Conservation (phyloP, 208 protist genomes). For the Trypanosoma theileri region DNA sequence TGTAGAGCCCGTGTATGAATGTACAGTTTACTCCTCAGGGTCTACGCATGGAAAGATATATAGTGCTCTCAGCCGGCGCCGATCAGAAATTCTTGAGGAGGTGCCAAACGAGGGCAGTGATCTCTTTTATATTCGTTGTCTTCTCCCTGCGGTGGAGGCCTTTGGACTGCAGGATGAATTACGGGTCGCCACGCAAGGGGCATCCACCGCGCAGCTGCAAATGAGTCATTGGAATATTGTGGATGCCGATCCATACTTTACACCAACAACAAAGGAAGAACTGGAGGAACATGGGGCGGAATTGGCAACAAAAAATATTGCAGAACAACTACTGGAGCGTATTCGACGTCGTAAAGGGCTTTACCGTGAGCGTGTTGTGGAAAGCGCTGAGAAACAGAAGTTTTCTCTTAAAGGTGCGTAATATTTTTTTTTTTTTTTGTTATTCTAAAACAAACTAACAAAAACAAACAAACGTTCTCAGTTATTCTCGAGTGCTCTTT, state of each 20-base stretch:
- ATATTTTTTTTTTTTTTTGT: too few relatives aligned
- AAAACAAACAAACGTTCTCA: too few relatives aligned
- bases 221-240: constrained; percentile 95
- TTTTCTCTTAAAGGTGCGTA: constrained; percentile 89
- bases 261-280: constrained; percentile 96
- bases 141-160: constrained; percentile 96
- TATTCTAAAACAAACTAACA: neutral
- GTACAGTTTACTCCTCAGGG: constrained; percentile 94
- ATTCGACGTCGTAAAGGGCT: constrained; percentile 88
- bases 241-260: constrained; percentile 96
- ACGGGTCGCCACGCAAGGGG: constrained; percentile 93
- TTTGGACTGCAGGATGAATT: constrained; percentile 97
- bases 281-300: constrained; percentile 94
- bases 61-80: constrained; percentile 81
- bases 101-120: constrained; percentile 96
- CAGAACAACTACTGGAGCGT: constrained; percentile 78
- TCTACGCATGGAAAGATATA: constrained; percentile 89
- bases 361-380: constrained; percentile 78
- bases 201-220: constrained; percentile 94
- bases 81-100: constrained; percentile 94
- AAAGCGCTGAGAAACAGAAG: constrained; percentile 89
- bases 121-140: constrained; percentile 94
- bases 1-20: constrained; percentile 96
- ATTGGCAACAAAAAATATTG: constrained; percentile 86
- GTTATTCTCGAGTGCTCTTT: too few relatives aligned